phyloP scores from a whole-genome alignment of 2,329 filamentous ascomycete species.

The Canariomyces notabilis region DNA sequence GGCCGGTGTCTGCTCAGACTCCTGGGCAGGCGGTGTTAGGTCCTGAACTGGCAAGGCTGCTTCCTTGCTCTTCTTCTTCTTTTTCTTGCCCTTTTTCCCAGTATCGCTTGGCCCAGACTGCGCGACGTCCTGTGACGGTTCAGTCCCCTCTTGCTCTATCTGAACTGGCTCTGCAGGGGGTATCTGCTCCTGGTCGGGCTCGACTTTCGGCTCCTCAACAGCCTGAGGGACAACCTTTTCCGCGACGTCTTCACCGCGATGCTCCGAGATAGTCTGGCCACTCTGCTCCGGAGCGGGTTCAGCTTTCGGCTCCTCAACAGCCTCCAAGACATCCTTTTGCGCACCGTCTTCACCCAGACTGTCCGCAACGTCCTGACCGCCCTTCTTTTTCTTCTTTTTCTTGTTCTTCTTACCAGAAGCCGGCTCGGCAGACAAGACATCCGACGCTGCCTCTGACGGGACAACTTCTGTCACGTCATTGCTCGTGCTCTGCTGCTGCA shows the following conservation, averaged over 20 bases:
- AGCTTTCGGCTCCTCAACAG: not conserved
- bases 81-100: conserved; percentile 14
- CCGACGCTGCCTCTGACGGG: conserved; percentile 5
- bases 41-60: not conserved
- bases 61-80: conserved; percentile 16
- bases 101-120: conserved; percentile 4
- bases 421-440: conserved; percentile 13
- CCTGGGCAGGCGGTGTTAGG: not conserved
- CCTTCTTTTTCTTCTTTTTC: conserved; percentile 34
- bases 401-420: conserved; percentile 26
- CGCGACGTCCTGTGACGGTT: conserved; percentile 1
- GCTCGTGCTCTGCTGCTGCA: not conserved
- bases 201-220: not conserved
- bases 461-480: not conserved
- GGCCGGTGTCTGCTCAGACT: not conserved
- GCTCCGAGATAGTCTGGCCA: conserved; percentile 11
- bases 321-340: not conserved
- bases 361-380: conserved; percentile 11
- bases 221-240: not conserved
- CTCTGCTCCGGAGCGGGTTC: too few relatives aligned
- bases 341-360: not conserved
- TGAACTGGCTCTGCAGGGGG: not conserved
- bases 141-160: not conserved
- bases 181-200: not conserved
- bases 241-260: not conserved